Conservation (phyloP, 768 basidiomycete species). For the Boletales sp. region DNA sequence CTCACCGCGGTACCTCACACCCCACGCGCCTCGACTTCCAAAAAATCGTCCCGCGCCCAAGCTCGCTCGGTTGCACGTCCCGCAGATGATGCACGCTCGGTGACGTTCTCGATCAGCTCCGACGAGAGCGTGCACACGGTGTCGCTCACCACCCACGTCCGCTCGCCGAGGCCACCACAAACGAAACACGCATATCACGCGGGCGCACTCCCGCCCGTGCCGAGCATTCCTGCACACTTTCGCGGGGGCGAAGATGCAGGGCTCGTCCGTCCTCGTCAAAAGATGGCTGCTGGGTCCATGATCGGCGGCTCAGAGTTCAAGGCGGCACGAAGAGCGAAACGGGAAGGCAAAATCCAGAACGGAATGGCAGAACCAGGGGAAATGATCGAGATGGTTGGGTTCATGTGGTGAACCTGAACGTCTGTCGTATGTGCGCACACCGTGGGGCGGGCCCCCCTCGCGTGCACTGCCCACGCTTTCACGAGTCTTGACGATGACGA, state of each 20-base stretch:
- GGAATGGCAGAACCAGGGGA: slow-evolving; percentile 15
- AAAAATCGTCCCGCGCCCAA: not conserved
- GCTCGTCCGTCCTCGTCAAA: slow-evolving; percentile 18
- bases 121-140: slow-evolving; percentile 26
- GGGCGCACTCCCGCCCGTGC: slow-evolving; percentile 25
- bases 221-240: slow-evolving; percentile 18
- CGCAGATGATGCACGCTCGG: slow-evolving; percentile 19
- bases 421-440: too few relatives aligned
- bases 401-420: slow-evolving; percentile 6
- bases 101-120: slow-evolving; percentile 26
- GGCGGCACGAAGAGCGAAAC: slow-evolving; percentile 25
- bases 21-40: not conserved
- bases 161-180: slow-evolving; percentile 10
- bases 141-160: slow-evolving; percentile 17
- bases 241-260: slow-evolving; percentile 10
- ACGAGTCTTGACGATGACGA: too few relatives aligned
- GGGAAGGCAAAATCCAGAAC: slow-evolving; percentile 12
- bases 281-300: slow-evolving; percentile 21
- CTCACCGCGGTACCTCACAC: not conserved
- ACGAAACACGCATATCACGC: slow-evolving; percentile 14
- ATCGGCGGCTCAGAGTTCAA: slow-evolving; percentile 29
- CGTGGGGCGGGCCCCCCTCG: too few relatives aligned
- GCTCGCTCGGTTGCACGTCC: slow-evolving; percentile 5
- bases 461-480: too few relatives aligned
- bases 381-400: slow-evolving; percentile 30